Evolutionary conservation across 139 green algal species (phyloP).

Genomic region (Astrephomene gubernaculifera): DNA sequence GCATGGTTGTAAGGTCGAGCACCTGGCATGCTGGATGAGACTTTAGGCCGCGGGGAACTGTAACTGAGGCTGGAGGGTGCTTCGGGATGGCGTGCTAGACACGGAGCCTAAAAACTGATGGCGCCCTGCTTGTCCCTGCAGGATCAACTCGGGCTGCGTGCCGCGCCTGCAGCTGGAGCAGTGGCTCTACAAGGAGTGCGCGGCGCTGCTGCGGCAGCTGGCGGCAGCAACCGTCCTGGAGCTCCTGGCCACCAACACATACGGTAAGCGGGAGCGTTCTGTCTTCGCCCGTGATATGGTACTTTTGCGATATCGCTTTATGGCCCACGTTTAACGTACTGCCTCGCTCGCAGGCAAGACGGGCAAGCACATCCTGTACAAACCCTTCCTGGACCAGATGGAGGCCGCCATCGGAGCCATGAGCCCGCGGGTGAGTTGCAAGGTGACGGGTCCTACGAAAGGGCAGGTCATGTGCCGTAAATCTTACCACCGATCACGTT

Average conservation of each 20-base stretch:
- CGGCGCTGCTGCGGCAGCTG: constrained; percentile 48
- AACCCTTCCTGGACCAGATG: constrained; percentile 53
- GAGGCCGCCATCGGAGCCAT: constrained; percentile 14
- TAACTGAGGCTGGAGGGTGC: no score
- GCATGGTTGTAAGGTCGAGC: no score
- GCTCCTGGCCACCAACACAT: constrained; percentile 59
- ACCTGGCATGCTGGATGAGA: no score
- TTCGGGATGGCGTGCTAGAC: no score
- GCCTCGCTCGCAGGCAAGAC: constrained; percentile 43
- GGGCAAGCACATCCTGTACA: constrained; percentile 56
- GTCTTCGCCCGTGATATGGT: not conserved
- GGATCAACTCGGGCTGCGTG: constrained; percentile 54
- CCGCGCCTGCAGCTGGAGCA: constrained; percentile 58
- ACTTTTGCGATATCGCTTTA: no score
- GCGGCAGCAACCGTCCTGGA: constrained; percentile 62
- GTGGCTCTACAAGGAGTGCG: constrained; percentile 57
- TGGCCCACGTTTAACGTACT: no score
- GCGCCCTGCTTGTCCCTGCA: no score
- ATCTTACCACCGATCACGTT: no score
- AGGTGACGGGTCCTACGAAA: no score
- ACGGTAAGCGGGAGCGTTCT: constrained; percentile 42
- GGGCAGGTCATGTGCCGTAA: not conserved
- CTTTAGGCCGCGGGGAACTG: no score
- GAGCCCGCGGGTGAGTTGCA: not conserved
- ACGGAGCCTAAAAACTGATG: no score